These are phyloP conservation scores for Lachancea waltii DNA, from an alignment of 805 yeast species.

Conservation along the genomic window DNA sequence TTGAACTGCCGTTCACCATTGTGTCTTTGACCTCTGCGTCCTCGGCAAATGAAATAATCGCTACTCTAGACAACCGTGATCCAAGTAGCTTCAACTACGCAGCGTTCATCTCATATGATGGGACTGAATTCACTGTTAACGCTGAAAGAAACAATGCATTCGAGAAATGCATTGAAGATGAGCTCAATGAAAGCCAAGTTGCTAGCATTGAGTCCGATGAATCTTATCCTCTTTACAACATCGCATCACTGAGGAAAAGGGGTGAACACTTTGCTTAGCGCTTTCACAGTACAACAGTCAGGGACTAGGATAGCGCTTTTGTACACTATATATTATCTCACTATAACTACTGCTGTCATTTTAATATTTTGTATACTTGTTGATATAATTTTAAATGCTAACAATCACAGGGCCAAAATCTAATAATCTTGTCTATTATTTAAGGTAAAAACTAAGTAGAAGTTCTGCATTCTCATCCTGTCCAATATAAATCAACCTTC, in stretches of 20 bases:
- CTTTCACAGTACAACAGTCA: no score
- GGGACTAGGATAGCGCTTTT: no score
- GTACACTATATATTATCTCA: no score
- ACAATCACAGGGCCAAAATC: no score
- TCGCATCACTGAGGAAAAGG: slow-evolving; percentile 49
- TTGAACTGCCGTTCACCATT: slow-evolving; percentile 30
- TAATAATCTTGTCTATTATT: no score
- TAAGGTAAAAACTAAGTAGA: no score
- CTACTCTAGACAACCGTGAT: slow-evolving; percentile 32
- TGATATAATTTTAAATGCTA: no score
- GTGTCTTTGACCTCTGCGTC: slow-evolving; percentile 29
- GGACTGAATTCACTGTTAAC: slow-evolving; percentile 20
- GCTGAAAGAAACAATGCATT: slow-evolving; percentile 16
- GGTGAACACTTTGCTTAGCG: slow-evolving; percentile 41
- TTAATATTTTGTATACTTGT: no score
- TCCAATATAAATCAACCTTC: no score
- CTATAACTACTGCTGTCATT: no score
- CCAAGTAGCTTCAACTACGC: slow-evolving; percentile 14
- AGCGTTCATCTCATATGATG: slow-evolving; percentile 19
- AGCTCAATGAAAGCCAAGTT: slow-evolving; percentile 28
- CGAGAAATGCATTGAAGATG: slow-evolving; percentile 17
- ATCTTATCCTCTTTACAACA: slow-evolving; percentile 44
- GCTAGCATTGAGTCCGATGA: slow-evolving; percentile 35
- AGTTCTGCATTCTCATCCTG: no score
- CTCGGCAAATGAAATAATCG: slow-evolving; percentile 30